Conservation (phyloP, 768 basidiomycete genomes). For the Trametes sanguinea region DNA sequence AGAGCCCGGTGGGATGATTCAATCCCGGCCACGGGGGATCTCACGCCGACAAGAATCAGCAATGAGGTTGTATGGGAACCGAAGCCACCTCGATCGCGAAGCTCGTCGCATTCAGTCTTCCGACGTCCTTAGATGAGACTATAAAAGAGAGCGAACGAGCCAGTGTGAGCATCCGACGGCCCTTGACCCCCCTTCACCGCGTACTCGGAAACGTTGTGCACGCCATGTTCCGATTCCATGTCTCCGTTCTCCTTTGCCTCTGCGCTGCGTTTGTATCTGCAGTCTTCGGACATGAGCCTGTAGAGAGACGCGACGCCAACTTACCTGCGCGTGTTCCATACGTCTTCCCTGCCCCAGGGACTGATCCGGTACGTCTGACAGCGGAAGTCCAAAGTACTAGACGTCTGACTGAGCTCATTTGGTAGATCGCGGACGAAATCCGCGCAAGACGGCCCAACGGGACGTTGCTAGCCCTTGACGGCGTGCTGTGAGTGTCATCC, state of each 20-base stretch:
- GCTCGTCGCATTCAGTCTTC: neutral
- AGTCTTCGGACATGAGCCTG: neutral
- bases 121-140: no score
- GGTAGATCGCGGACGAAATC: conserved; percentile 41
- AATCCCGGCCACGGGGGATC: no score
- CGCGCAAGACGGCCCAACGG: conserved; percentile 38
- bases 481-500: conserved; percentile 35
- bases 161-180: no score
- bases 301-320: conserved; percentile 35
- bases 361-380: conserved; percentile 15
- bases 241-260: neutral
- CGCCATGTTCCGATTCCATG: neutral
- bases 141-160: no score
- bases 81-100: no score
- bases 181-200: no score
- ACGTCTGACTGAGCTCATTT: neutral
- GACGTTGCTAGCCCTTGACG: conserved; percentile 42
- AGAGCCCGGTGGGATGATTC: no score
- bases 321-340: conserved; percentile 47
- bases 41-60: no score
- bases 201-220: no score
- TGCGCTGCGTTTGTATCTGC: neutral
- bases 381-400: neutral
- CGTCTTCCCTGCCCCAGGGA: conserved; percentile 40
- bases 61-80: no score